A percentile compares a stretch with the other conserved stretches of the same genome.
phyloP scores from a whole-genome alignment of 129 eudicot genomes.

The Chrysanthemum lavandulifolium region DNA sequence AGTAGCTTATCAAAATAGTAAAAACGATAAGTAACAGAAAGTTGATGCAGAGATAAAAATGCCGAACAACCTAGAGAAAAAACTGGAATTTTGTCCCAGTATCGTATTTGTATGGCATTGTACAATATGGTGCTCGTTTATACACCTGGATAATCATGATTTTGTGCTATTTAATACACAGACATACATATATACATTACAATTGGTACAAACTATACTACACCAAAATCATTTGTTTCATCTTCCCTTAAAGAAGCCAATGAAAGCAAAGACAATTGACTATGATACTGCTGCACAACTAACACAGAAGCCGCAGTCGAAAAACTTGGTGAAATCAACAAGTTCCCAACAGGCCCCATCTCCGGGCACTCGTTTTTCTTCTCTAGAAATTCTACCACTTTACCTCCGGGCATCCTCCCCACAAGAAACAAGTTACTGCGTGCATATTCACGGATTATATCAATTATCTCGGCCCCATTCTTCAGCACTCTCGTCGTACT shows the following conservation, averaged over 20 bases:
- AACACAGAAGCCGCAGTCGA: constrained; percentile 55
- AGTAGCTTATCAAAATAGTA: too few relatives aligned
- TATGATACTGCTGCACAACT: constrained; percentile 58
- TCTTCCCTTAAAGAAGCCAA: constrained; percentile 42
- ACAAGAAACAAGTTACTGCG: constrained; percentile 61
- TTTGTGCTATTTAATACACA: too few relatives aligned
- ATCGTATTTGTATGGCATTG: too few relatives aligned
- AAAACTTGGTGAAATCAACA: constrained; percentile 40
- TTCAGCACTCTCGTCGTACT: constrained; percentile 40
- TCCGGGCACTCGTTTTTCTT: constrained; percentile 52
- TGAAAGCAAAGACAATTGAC: constrained; percentile 33
- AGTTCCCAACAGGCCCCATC: constrained; percentile 64
- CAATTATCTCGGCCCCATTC: constrained; percentile 26
- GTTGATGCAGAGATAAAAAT: too few relatives aligned
- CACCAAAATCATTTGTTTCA: constrained; percentile 24
- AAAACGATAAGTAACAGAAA: too few relatives aligned
- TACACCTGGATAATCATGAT: too few relatives aligned
- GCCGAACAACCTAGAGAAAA: too few relatives aligned
- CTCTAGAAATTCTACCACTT: constrained; percentile 37
- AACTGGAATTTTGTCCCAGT: too few relatives aligned
- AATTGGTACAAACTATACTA: constrained; percentile 12
- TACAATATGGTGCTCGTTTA: too few relatives aligned
- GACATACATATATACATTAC: too few relatives aligned
- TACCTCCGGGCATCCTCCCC: constrained; percentile 65
- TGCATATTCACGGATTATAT: constrained; percentile 27